Evolutionary conservation across 345 rosid genomes (phyloP), one percentile per base, ranked within the genome.

Genomic region (Euphorbia tirucalli): DNA sequence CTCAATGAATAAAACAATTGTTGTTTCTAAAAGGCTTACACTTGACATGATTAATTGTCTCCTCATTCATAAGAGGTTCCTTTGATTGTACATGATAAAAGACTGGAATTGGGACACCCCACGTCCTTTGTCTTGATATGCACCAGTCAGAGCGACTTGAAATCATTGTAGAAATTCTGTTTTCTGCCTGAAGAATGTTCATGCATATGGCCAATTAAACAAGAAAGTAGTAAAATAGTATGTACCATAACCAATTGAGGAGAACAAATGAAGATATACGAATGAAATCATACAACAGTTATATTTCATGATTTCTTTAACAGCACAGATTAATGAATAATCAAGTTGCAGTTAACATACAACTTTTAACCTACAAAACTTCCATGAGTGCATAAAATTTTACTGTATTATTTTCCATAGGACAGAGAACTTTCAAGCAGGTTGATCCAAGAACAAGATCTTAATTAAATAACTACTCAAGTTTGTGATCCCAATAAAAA

Each of bases 91-190:
- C 77, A 75, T 94, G 89, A 84, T 90, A 94, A 75, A 94, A 92
- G 43, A 87, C 98, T 27, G 97, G 97, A 82, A 94, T 89, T 56
- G 96, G 98, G 69, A 94, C 95, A 69, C 98, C 97, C 98, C 98
- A 92, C 54, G 92, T 83, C 80, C 98, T 86, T 82, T 94, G 98
- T 79, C 98, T 86, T 50, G 98, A 94, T 77, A 92, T 94, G 78
- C 97, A 94, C 98, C 97, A 92, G 80, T 92, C 96, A 25, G 98
- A 86, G 78, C 97, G 95, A 74, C 91, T 82, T 60, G 98, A 92
- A 68, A 88, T 89, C 98, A 94, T 94, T 49, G 97, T 81, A 65
- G 90, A 83, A 75, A 91, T 94, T 84, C 98, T 87, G 85, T 92
- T 94, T 72, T 84, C 87, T 73, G 89, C 95, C 97, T 94, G 83